Evolutionary conservation across 495 filamentous ascomycete species (phyloP).

Genomic region (Pyronema domesticum): DNA sequence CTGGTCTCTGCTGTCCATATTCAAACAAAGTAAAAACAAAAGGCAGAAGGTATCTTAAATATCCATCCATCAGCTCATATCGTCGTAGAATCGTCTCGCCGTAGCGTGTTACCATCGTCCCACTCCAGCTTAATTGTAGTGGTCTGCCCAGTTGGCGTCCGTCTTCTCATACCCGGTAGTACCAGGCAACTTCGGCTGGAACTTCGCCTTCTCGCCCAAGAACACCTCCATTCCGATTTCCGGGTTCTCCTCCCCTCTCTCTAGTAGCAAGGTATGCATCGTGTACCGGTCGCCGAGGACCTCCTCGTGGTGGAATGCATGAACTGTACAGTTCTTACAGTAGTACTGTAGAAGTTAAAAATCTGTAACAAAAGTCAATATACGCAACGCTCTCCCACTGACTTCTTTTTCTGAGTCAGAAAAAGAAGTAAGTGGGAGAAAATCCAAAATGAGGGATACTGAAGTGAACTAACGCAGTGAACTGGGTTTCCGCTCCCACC

Average conservation of each 20-base stretch:
- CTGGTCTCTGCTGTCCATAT: too few species aligned
- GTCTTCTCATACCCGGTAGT: slow-evolving; percentile 5
- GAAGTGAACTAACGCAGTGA: slow-evolving; percentile 7
- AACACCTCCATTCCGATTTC: slow-evolving; percentile 14
- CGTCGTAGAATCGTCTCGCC: too few species aligned
- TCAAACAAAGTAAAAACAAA: too few species aligned
- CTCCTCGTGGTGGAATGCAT: slow-evolving; percentile 12
- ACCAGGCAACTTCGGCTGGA: slow-evolving; percentile 12
- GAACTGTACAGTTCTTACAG: slow-evolving; percentile 12
- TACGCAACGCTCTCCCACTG: too few species aligned
- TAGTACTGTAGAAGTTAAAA: slow-evolving; percentile 6
- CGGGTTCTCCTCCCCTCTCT: not conserved
- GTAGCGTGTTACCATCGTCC: too few species aligned
- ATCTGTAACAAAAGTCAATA: too few species aligned
- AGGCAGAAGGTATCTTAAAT: too few species aligned
- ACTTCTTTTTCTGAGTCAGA: too few species aligned
- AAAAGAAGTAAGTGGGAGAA: not conserved
- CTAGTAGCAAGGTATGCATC: slow-evolving; percentile 9
- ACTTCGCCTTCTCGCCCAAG: slow-evolving; percentile 7
- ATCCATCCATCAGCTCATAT: too few species aligned
- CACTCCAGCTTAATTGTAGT: not conserved
- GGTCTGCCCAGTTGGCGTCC: not conserved
- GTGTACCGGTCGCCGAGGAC: slow-evolving; percentile 8
- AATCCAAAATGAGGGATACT: not conserved
- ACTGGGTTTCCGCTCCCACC: slow-evolving; percentile 8